Base-by-base conservation (phyloP, 169 alveolate species). In the Eimeria sp. region DNA sequence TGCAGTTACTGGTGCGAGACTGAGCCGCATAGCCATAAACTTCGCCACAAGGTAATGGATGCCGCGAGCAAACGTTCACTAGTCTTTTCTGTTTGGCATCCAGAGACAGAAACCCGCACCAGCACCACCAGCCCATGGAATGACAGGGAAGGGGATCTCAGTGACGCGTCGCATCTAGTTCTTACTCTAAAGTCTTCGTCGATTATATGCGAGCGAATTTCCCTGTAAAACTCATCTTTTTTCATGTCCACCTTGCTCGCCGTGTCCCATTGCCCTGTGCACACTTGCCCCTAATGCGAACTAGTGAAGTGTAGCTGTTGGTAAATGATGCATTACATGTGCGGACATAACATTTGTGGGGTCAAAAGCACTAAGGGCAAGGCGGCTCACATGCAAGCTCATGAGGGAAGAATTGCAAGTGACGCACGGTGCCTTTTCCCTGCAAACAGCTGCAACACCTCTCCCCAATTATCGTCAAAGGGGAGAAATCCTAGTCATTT, bases 251-350 rank as follows among this genome's bases (percentile, higher is more conserved):
- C 56, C 74, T 74, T 85, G 90, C 95, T 68, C 43, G 91, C 90
- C 25, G 80, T 85, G 74, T 56, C 78, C 96, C 96, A 95, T 52
- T 95, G 96, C 96, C 96, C 95, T 85, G 91, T 23, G 71, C 77
- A 37, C 13, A 58, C 37, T 18, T 4, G 9, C 40, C 58, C 77
- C 89, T 10, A 1, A 76, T 74, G 52, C 95, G 40, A 56, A 30
- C 71, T 37, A 8, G 68, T 49, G 18, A 27, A 33, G 56, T 87
- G 77, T n/a, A 20, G 72, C 54, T 46, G 27, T 33, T 83, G 77
- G n/a, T 20, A 64, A 43, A 37, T n/a, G 94, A 27, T 18, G 30
- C 43, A 23, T 64, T n/a, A 23, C 40, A 56, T 30, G 77, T 10
- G 46, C 46, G 14, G 49, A 60, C 58, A 78, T 23, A 60, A 18